Evolutionary conservation across 2,329 filamentous ascomycete species (phyloP), one percentile per base, ranked within the genome.

Genomic region (Truncatella angustata): DNA sequence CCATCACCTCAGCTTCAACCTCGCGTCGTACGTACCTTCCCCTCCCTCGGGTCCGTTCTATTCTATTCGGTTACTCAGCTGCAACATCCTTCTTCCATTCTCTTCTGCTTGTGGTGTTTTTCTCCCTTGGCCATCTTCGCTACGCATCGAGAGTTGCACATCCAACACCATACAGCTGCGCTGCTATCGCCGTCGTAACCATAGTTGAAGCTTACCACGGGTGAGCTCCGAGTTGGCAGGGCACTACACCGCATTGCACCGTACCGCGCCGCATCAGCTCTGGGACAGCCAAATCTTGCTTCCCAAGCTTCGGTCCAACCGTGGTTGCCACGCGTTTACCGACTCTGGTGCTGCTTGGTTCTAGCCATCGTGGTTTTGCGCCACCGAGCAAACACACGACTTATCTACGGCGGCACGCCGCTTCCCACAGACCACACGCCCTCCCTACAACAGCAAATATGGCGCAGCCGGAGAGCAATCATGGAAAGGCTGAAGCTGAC

Each of bases 1-100:
- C 12, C 16, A 35, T 30, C 47, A 32, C 47, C 47, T 42, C 26
- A n/a, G 23, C 47, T 39, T 50, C 36, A 42, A 50, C 47, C 24
- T 50, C 47, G 40, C 26, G 18, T 49, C 23, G 36, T 18, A 49
- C 47, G 7, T 35, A 11, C 24, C 44, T 23, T 36, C 42, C 47
- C 47, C 32, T 36, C 24, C 34, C 45, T 11, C 39, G 26, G 12
- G 9, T 9, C 3, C 11, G 6, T 44, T 44, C n/a, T 24, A 6
- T 26, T 44, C 40, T 44, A 9, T 0, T 5, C 40, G 21, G 16
- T 10, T 21, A n/a, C n/a, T n/a, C n/a, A n/a, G n/a, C n/a, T n/a
- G n/a, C n/a, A n/a, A n/a, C n/a, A n/a, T 20, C 16, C 18, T 40
- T 20, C 37, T 10, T 11, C 12, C 18, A 40, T 40, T 20, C 18